Conservation (phyloP, 108 stramenopile species). For the Nitzschia palea region DNA sequence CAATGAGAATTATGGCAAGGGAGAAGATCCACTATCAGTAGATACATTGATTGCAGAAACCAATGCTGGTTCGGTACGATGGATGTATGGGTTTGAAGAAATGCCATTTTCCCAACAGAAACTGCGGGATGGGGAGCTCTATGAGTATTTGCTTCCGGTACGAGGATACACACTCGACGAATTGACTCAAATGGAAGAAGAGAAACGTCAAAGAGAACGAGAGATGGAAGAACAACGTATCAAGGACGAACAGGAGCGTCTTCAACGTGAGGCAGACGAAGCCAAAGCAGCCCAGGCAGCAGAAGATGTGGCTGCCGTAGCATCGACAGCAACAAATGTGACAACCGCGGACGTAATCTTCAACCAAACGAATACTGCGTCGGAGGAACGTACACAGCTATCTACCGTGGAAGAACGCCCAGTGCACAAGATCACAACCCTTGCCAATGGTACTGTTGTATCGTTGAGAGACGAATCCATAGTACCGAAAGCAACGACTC, state of each 20-base stretch:
- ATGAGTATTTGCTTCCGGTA: constrained; percentile 64
- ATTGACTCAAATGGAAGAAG: constrained; percentile 59
- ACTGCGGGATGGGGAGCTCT: constrained; percentile 63
- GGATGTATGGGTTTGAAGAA: constrained; percentile 80
- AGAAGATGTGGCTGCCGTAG: background rate
- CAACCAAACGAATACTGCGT: background rate
- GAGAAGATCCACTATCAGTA: constrained; percentile 86
- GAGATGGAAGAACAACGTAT: constrained; percentile 46
- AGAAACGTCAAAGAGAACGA: constrained; percentile 54
- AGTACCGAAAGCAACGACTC: background rate
- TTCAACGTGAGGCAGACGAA: constrained; percentile 31
- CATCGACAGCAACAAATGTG: background rate
- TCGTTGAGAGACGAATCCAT: constrained; percentile 1
- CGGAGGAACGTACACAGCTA: background rate
- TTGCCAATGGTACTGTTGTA: constrained; percentile 1
- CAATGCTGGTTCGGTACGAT: constrained; percentile 80
- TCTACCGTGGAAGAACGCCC: background rate
- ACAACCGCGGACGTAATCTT: background rate
- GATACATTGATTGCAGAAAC: constrained; percentile 90
- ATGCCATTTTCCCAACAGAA: constrained; percentile 61
- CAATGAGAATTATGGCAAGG: constrained; percentile 89
- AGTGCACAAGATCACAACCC: constrained; percentile 24
- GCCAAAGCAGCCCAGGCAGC: background rate
- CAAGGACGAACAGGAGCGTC: constrained; percentile 51
- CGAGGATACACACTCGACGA: constrained; percentile 77